Conservation (phyloP, 2,329 filamentous ascomycete species). For the Chaetomiaceae sp. region DNA sequence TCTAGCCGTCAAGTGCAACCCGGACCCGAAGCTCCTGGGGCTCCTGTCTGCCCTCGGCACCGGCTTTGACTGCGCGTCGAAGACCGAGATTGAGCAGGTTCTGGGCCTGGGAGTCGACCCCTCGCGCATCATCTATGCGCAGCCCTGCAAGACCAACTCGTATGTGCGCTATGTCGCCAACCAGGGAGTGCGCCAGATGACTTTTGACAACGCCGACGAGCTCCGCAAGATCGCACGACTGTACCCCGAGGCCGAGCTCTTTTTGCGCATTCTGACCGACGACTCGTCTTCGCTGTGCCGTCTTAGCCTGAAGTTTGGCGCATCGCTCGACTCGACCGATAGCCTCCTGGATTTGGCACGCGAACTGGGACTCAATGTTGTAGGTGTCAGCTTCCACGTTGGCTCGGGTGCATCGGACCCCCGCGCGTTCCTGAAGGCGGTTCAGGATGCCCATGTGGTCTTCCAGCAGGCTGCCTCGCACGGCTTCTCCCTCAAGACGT, state of each 20-base stretch:
- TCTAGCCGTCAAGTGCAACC: constrained; percentile 96
- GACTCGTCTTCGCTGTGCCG: constrained; percentile 92
- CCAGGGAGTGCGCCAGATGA: constrained; percentile 93
- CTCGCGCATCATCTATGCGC: constrained; percentile 93
- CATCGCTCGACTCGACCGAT: constrained; percentile 75
- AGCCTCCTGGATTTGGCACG: constrained; percentile 75
- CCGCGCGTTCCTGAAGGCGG: constrained; percentile 83
- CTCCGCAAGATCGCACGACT: constrained; percentile 95
- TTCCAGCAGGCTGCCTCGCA: constrained; percentile 77
- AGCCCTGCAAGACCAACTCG: constrained; percentile 99
- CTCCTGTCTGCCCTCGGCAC: constrained; percentile 85
- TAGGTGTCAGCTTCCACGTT: constrained; percentile 96
- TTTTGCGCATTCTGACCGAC: constrained; percentile 91
- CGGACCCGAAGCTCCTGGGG: constrained; percentile 81
- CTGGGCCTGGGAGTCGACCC: constrained; percentile 78
- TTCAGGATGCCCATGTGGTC: constrained; percentile 80
- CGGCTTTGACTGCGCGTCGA: constrained; percentile 97
- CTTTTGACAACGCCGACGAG: constrained; percentile 97
- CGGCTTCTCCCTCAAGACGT: constrained; percentile 77
- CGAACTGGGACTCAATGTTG: constrained; percentile 80
- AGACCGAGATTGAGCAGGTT: constrained; percentile 92
- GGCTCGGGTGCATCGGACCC: constrained; percentile 94
- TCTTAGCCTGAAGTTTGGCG: constrained; percentile 95
- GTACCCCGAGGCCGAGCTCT: constrained; percentile 84
- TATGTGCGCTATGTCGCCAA: constrained; percentile 87